Evolutionary conservation across 2,329 filamentous ascomycete genomes (phyloP).

Genomic region (Colletotrichum filicis): DNA sequence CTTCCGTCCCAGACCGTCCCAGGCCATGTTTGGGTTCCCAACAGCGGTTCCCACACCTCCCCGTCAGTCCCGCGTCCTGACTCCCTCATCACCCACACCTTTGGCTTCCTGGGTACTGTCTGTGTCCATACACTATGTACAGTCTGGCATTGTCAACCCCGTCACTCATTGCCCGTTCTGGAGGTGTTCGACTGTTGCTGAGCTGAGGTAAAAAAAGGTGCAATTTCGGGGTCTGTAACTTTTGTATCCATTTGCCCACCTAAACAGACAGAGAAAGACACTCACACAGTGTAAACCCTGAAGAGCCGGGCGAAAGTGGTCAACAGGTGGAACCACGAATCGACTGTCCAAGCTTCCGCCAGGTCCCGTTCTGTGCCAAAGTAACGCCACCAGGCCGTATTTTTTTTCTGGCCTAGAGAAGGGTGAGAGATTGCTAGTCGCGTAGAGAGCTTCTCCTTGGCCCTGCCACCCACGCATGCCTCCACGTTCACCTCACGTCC

Average conservation of each 20-base stretch:
- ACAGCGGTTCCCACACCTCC: background rate
- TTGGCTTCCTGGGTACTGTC: background rate
- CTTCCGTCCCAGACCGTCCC: conserved; percentile 1
- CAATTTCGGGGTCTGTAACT: conserved; percentile 26
- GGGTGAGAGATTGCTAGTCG: conserved; percentile 23
- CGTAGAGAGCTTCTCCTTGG: conserved; percentile 28
- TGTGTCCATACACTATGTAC: no score
- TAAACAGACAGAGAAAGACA: background rate
- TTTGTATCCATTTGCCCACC: background rate
- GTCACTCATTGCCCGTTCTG: conserved; percentile 18
- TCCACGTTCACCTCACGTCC: background rate
- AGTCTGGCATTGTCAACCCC: background rate
- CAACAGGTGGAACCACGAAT: conserved; percentile 32
- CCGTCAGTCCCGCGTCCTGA: background rate
- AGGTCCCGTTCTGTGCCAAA: conserved; percentile 33
- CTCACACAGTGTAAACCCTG: conserved; percentile 26
- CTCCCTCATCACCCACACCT: background rate
- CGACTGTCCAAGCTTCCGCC: conserved; percentile 36
- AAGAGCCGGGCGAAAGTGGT: conserved; percentile 12
- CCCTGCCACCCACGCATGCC: background rate
- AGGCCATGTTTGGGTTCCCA: background rate
- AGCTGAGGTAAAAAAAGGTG: conserved; percentile 8
- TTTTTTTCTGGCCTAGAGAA: conserved; percentile 23
- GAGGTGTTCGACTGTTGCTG: conserved; percentile 25
- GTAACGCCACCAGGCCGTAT: conserved; percentile 35